Evolutionary conservation across 2,329 filamentous ascomycete species (phyloP).

Genomic region (Tolypocladium pustulatum): DNA sequence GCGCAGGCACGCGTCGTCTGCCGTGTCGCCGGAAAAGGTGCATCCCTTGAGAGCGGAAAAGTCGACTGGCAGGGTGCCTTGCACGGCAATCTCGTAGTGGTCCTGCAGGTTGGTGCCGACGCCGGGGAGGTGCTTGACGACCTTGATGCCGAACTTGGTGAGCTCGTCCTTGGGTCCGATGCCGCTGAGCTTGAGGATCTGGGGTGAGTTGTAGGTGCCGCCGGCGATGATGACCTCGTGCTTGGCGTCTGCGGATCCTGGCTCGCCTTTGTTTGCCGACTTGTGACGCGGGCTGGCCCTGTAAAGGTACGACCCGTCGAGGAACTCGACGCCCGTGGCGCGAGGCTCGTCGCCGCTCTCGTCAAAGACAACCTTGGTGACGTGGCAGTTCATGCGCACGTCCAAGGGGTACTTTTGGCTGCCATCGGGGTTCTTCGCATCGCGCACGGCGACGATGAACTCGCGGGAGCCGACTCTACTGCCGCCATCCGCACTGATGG

Average conservation of each 20-base stretch:
- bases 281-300: slow-evolving; percentile 28
- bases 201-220: slow-evolving; percentile 35
- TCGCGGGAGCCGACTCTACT: slow-evolving; percentile 37
- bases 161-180: slow-evolving; percentile 31
- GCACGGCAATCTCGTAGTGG: slow-evolving; percentile 16
- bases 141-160: slow-evolving; percentile 31
- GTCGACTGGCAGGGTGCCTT: slow-evolving; percentile 6
- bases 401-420: slow-evolving; percentile 8
- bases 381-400: slow-evolving; percentile 16
- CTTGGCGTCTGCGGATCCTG: slow-evolving; percentile 19
- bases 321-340: slow-evolving; percentile 31
- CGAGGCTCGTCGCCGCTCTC: slow-evolving; percentile 15
- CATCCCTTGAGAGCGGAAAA: slow-evolving; percentile 11
- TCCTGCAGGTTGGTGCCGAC: slow-evolving; percentile 44
- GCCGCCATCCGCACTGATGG: slow-evolving; percentile 29
- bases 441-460: slow-evolving; percentile 27
- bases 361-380: slow-evolving; percentile 25
- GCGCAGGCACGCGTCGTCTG: slow-evolving; percentile 22
- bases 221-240: slow-evolving; percentile 37
- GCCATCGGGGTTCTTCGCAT: slow-evolving; percentile 11
- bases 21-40: slow-evolving; percentile 13
- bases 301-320: slow-evolving; percentile 30
- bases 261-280: slow-evolving; percentile 11
- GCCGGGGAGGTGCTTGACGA: slow-evolving; percentile 47
- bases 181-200: slow-evolving; percentile 35